Base-by-base conservation (phyloP, 371 early-diverging fungal genomes). In the Encephalitozoon romaleae region DNA sequence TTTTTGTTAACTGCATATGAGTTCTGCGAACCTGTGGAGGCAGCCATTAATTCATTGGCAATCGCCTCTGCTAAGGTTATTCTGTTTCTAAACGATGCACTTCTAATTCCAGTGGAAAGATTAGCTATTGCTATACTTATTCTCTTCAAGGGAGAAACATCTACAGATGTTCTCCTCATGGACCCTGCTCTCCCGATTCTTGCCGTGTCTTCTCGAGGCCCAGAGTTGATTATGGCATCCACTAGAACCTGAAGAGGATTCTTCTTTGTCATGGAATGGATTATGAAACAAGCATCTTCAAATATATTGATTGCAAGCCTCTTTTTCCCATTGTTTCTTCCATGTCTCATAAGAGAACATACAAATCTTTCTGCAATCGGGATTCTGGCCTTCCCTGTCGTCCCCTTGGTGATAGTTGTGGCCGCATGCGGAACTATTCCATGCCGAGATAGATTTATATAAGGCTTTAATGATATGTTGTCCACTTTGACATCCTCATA, bases 301-400 rank as follows among this genome's bases (percentile, higher is more conserved):
- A 98, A 91, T 83, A 95, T 94, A 84, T 94, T 93, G 80, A 91
- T 91, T 83, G 97, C 94, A 91, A 98, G 90, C 80, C 94, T 88
- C 90, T 98, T 97, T 91, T 99, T 99, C 83, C 99, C 98, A 90
- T 94, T 96, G 92, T 99, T 99, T 86, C 98, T 94, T 82, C 99
- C 99, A 89, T 95, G 93, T 93, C 95, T 96, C 99, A 99, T 99
- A 78, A 99, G 89, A 76, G 94, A 92, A 91, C 94, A 95, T 88
- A 94, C 93, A 83, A 99, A 90, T 87, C 99, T 92, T 90, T 98
- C 98, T 76, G 95, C 94, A 78, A 98, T 91, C 78, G 97, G 97
- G 89, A 96, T 95, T 90, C 92, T 83, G 8, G 73, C 75, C 71
- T 83, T 84, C 28, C 81, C 79, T 71, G 74, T 78, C 2, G 65